phyloP scores from a whole-genome alignment of 73 alveolate genomes.

The Urostyla sp. region DNA sequence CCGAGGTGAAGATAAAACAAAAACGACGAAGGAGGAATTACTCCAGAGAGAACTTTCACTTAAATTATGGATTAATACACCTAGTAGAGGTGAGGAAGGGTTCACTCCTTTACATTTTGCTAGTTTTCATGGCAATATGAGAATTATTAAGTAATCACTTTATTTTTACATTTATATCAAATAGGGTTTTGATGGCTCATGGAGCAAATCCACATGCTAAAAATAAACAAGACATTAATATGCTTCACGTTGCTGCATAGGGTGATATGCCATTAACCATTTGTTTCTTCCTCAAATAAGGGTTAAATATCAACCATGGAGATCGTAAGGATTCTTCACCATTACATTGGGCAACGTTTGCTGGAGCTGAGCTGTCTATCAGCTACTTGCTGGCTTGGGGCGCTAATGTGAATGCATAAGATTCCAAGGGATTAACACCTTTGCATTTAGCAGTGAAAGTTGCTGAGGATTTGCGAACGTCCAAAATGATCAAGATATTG shows the following conservation, averaged over 20 bases:
- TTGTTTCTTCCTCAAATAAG: slow-evolving; percentile 50
- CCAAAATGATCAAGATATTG: not conserved
- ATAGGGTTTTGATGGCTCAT: slow-evolving; percentile 39
- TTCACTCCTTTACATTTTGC: slow-evolving; percentile 76
- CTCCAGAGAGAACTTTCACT: not conserved
- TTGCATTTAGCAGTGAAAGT: slow-evolving; percentile 69
- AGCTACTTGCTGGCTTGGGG: slow-evolving; percentile 65
- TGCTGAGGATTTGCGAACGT: slow-evolving; percentile 1
- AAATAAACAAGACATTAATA: slow-evolving; percentile 54
- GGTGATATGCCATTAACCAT: slow-evolving; percentile 77
- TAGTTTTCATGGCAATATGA: slow-evolving; percentile 71
- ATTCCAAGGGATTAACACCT: slow-evolving; percentile 72
- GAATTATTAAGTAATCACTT: slow-evolving; percentile 49
- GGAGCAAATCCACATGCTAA: slow-evolving; percentile 68
- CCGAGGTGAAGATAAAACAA: not conserved
- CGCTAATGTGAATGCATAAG: slow-evolving; percentile 61
- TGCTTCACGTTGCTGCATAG: slow-evolving; percentile 82
- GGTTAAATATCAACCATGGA: slow-evolving; percentile 29
- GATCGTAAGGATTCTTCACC: slow-evolving; percentile 71
- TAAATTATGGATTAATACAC: slow-evolving; percentile 23
- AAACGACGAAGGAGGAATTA: not conserved
- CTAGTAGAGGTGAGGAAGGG: slow-evolving; percentile 61
- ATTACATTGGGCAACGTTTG: slow-evolving; percentile 73
- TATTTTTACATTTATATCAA: slow-evolving; percentile 52
- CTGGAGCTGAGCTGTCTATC: slow-evolving; percentile 69